Evolutionary conservation across 352 stramenopile genomes (phyloP).

Genomic region (Globisporangium perplexum): DNA sequence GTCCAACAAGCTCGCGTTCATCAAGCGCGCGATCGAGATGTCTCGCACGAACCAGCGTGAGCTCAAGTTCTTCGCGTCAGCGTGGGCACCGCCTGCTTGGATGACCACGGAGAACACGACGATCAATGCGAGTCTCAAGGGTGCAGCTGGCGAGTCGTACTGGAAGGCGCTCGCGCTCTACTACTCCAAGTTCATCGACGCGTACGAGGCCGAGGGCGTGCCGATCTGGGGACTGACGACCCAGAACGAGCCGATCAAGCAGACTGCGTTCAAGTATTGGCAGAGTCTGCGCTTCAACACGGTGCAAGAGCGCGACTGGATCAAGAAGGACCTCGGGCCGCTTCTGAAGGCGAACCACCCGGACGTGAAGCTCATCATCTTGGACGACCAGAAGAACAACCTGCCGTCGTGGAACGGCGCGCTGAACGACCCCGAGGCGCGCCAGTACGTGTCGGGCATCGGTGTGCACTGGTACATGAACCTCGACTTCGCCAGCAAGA

Average conservation of each 20-base stretch:
- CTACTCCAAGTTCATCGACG: slow-evolving; percentile 83
- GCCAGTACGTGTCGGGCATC: slow-evolving; percentile 73
- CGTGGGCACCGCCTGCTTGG: slow-evolving; percentile 82
- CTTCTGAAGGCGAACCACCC: slow-evolving; percentile 57
- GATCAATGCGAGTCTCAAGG: slow-evolving; percentile 52
- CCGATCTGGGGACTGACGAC: slow-evolving; percentile 77
- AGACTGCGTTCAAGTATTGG: slow-evolving; percentile 35
- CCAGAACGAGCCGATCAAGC: slow-evolving; percentile 78
- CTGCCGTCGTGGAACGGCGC: slow-evolving; percentile 39
- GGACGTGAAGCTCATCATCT: slow-evolving; percentile 75
- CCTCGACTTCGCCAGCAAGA: slow-evolving; percentile 42
- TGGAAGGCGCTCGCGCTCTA: slow-evolving; percentile 82
- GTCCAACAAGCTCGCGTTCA: slow-evolving; percentile 66
- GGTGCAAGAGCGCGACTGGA: slow-evolving; percentile 48
- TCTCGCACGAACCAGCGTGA: slow-evolving; percentile 26
- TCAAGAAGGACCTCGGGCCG: slow-evolving; percentile 76
- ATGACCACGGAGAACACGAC: slow-evolving; percentile 77
- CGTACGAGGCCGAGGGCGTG: slow-evolving; percentile 70
- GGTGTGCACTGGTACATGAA: slow-evolving; percentile 88
- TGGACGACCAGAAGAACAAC: slow-evolving; percentile 81
- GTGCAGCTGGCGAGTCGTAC: slow-evolving; percentile 45
- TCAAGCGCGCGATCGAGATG: slow-evolving; percentile 44
- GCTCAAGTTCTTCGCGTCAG: slow-evolving; percentile 71
- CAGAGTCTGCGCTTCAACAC: slow-evolving; percentile 44
- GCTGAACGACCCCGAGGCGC: slow-evolving; percentile 39